phyloP scores from a whole-genome alignment of 2,329 filamentous ascomycete genomes.

The Boeremia lycopersici region DNA sequence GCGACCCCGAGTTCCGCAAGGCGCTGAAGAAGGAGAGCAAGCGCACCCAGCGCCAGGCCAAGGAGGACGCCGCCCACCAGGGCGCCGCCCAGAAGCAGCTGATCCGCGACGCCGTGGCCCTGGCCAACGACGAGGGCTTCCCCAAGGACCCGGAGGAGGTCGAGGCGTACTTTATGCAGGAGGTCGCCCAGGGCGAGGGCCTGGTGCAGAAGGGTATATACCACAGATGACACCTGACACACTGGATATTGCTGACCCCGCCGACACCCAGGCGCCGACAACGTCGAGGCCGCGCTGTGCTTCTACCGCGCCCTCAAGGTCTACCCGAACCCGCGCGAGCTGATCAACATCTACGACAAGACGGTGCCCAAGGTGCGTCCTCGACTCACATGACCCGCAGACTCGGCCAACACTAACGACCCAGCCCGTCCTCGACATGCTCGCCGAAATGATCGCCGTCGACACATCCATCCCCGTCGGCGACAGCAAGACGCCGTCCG shows the following conservation, averaged over 20 bases:
- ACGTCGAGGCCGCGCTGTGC: conserved; percentile 84
- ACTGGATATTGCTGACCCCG: neutral
- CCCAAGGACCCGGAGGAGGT: conserved; percentile 88
- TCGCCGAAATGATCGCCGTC: conserved; percentile 97
- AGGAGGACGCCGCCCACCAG: conserved; percentile 72
- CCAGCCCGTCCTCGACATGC: conserved; percentile 88
- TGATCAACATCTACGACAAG: conserved; percentile 98
- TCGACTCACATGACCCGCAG: too few species aligned
- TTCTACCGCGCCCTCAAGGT: conserved; percentile 99
- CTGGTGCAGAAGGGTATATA: conserved; percentile 77
- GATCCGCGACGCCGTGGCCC: conserved; percentile 76
- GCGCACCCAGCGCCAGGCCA: conserved; percentile 71
- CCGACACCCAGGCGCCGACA: conserved; percentile 62
- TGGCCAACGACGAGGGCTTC: conserved; percentile 90
- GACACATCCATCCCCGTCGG: conserved; percentile 66
- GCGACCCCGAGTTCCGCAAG: conserved; percentile 67
- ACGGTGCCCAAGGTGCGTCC: conserved; percentile 91
- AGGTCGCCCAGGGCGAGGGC: conserved; percentile 86
- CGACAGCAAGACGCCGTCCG: conserved; percentile 45
- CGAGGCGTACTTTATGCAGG: conserved; percentile 95
- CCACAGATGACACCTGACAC: neutral
- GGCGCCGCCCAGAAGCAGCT: conserved; percentile 71
- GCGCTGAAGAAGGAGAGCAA: conserved; percentile 75
- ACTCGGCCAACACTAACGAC: too few species aligned
- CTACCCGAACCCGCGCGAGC: conserved; percentile 88